Percentiles rank a stretch among this genome's conserved stretches.
These are phyloP conservation scores for Candida orba DNA, from an alignment of 805 yeast species.

Conservation along the genomic window DNA sequence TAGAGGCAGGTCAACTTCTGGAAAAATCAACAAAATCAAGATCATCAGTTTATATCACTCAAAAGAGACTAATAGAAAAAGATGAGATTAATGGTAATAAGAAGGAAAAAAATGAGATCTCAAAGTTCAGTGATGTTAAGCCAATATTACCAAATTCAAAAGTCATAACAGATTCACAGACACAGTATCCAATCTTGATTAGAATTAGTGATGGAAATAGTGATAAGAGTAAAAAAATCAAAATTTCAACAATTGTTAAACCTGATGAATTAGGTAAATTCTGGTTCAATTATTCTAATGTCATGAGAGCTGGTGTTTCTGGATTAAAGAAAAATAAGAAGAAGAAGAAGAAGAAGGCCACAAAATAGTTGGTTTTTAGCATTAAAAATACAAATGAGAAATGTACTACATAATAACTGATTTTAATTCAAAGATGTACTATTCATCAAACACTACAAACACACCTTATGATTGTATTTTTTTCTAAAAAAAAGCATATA, in stretches of 20 bases:
- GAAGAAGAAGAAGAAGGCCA: conserved; percentile 49
- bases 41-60: conserved; percentile 53
- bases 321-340: conserved; percentile 82
- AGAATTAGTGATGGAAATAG: conserved; percentile 57
- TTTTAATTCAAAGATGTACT: no score
- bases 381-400: background rate
- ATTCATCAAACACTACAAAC: no score
- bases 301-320: conserved; percentile 60
- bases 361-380: conserved; percentile 16
- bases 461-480: no score
- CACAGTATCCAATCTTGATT: conserved; percentile 54
- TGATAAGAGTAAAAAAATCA: conserved; percentile 44
- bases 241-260: conserved; percentile 67
- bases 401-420: no score
- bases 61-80: conserved; percentile 39
- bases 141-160: conserved; percentile 24
- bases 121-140: conserved; percentile 13
- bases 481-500: no score
- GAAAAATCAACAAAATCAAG: conserved; percentile 31
- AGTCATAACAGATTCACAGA: conserved; percentile 18
- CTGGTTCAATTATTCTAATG: conserved; percentile 69
- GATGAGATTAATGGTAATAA: conserved; percentile 24
- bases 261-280: conserved; percentile 56
- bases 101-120: conserved; percentile 14
- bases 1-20: conserved; percentile 20